phyloP scores from a whole-genome alignment of 441 rosid species.

The Jatropha multifida region DNA sequence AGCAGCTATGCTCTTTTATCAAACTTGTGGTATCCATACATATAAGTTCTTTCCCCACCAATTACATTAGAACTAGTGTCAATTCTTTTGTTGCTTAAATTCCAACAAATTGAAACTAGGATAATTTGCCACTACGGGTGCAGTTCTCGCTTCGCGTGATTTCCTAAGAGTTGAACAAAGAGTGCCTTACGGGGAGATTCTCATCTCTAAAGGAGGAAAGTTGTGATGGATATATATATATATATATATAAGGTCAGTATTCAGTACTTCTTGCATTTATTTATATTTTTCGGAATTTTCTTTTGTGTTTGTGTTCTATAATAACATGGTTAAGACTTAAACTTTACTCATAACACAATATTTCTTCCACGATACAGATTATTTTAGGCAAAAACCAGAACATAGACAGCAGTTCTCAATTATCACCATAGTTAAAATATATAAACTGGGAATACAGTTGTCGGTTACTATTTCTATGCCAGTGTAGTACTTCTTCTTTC shows the following conservation, averaged over 20 bases:
- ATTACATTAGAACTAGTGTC: background rate
- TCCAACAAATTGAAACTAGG: conserved; percentile 7
- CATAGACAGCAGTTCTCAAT: background rate
- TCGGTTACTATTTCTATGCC: background rate
- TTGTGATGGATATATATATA: conserved; percentile 33
- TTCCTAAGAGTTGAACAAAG: conserved; percentile 55
- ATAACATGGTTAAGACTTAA: background rate
- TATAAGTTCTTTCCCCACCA: conserved; percentile 10
- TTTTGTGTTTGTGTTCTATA: background rate
- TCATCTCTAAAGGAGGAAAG: conserved; percentile 65
- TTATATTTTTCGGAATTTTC: background rate
- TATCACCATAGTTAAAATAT: background rate
- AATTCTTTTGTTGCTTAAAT: background rate
- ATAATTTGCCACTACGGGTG: conserved; percentile 17
- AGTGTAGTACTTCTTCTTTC: background rate
- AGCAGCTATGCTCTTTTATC: conserved; percentile 84
- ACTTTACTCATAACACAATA: background rate
- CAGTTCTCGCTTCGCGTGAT: conserved; percentile 74
- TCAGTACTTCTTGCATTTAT: conserved; percentile 4
- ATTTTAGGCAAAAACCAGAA: background rate
- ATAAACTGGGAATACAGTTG: background rate
- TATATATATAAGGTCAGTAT: conserved; percentile 18
- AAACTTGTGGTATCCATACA: conserved; percentile 61
- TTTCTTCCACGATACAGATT: conserved; percentile 10
- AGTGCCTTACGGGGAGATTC: conserved; percentile 67